phyloP scores from a whole-genome alignment of 306 rosid genomes.

The Rosa rugosa region DNA sequence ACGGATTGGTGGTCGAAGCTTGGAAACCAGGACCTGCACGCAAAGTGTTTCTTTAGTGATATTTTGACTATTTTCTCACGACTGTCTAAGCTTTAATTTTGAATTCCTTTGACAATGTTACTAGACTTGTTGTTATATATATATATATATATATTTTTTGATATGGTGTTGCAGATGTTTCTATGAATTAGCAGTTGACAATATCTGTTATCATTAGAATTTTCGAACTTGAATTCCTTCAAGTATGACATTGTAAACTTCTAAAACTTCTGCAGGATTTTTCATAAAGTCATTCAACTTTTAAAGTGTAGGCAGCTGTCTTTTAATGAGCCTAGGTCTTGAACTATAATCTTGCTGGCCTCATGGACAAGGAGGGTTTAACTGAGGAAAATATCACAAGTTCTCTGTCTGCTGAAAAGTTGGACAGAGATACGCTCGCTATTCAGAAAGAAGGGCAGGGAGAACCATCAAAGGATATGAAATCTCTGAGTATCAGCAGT shows the following conservation, averaged over 20 bases:
- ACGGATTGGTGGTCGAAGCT: neutral
- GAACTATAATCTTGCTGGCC: conserved; percentile 23
- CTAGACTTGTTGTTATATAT: neutral
- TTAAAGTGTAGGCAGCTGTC: neutral
- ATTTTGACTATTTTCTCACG: neutral
- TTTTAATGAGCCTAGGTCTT: conserved; percentile 24
- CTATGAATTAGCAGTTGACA: conserved; percentile 4
- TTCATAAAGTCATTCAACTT: neutral
- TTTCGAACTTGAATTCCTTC: neutral
- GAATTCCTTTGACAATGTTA: neutral
- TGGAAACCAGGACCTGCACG: neutral
- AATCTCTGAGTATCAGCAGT: conserved; percentile 26
- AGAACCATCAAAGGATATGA: conserved; percentile 28
- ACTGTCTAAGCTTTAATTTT: conserved; percentile 6
- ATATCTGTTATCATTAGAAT: neutral
- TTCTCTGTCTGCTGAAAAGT: conserved; percentile 34
- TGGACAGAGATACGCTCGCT: conserved; percentile 33
- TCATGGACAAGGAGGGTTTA: conserved; percentile 44
- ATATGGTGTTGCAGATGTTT: neutral
- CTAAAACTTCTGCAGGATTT: conserved; percentile 27
- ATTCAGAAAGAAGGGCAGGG: conserved; percentile 31
- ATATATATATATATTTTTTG: neutral
- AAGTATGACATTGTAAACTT: neutral
- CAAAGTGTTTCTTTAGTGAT: neutral
- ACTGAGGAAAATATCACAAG: conserved; percentile 27